Evolutionary conservation across 2,329 filamentous ascomycete species (phyloP).

Genomic region (Hymenoscyphus albidus): DNA sequence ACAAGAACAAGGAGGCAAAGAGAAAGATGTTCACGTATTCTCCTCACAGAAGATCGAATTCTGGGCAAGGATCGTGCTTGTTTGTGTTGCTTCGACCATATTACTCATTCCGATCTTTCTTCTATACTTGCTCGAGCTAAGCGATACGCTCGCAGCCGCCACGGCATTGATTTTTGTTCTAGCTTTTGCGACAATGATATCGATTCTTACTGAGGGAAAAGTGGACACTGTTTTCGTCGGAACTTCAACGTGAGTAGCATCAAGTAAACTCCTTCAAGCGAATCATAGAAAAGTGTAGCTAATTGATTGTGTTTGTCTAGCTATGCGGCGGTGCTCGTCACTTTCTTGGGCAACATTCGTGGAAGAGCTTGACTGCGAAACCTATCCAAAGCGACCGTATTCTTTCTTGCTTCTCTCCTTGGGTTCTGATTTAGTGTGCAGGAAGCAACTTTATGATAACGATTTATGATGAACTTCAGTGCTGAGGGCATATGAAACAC

Average conservation of each 20-base stretch:
- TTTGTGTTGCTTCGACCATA: constrained; percentile 12
- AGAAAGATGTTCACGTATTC: constrained; percentile 11
- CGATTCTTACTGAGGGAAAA: constrained; percentile 11
- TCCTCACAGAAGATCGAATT: constrained; percentile 7
- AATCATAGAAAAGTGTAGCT: not conserved
- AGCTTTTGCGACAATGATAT: constrained; percentile 14
- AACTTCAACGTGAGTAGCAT: constrained; percentile 10
- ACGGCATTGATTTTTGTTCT: constrained; percentile 14
- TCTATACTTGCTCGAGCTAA: constrained; percentile 12
- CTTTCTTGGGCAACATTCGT: constrained; percentile 14
- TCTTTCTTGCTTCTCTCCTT: too few species aligned
- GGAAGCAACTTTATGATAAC: too few species aligned
- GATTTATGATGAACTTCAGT: too few species aligned
- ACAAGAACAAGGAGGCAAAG: not conserved
- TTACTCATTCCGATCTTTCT: constrained; percentile 18
- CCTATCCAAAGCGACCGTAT: not conserved
- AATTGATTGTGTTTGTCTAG: not conserved
- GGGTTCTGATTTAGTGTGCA: too few species aligned
- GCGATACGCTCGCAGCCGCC: not conserved
- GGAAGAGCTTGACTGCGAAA: not conserved
- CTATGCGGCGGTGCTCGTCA: constrained; percentile 14
- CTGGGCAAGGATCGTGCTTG: constrained; percentile 8
- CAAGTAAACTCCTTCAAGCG: not conserved
- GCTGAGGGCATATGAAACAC: too few species aligned
- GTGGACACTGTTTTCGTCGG: constrained; percentile 15